phyloP scores from a whole-genome alignment of 495 filamentous ascomycete species.

The Neurospora sp. region DNA sequence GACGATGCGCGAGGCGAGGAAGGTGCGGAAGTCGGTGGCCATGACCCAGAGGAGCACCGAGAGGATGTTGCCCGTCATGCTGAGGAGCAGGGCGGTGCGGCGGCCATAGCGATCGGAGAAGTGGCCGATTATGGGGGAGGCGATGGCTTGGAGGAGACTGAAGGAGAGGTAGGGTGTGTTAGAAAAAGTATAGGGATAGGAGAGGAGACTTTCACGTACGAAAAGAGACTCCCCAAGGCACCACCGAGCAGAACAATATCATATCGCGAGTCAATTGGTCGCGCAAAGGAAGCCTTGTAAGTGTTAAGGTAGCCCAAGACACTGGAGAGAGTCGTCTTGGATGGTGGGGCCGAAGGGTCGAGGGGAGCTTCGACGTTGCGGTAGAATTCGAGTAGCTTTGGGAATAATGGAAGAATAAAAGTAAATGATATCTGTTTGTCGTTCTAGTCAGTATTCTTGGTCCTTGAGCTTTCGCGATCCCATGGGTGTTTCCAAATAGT shows the following conservation, averaged over 20 bases:
- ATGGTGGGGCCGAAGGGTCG: conserved; percentile 37
- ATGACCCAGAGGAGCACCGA: conserved; percentile 91
- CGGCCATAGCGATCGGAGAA: conserved; percentile 86
- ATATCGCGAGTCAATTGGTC: conserved; percentile 90
- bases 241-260: conserved; percentile 95
- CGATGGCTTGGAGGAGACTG: conserved; percentile 75
- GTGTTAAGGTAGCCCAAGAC: conserved; percentile 79
- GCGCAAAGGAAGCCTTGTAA: conserved; percentile 89
- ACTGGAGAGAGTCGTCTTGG: conserved; percentile 56
- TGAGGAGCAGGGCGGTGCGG: conserved; percentile 75
- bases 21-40: conserved; percentile 89
- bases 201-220: conserved; percentile 22
- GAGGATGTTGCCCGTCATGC: conserved; percentile 89
- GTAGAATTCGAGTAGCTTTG: conserved; percentile 91
- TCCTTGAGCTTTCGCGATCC: conserved; percentile 11
- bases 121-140: conserved; percentile 80
- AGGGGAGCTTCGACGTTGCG: conserved; percentile 52
- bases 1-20: conserved; percentile 81
- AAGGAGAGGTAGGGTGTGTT: background rate
- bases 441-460: conserved; percentile 6
- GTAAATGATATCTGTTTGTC: conserved; percentile 46
- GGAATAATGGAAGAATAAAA: conserved; percentile 96
- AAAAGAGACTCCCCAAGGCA: conserved; percentile 87
- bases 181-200: background rate
- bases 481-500: background rate